Percentiles rank a stretch among this genome's conserved stretches.
These are phyloP conservation scores for Halenospora varia DNA, from an alignment of 495 filamentous ascomycete genomes.

Conservation along the genomic window DNA sequence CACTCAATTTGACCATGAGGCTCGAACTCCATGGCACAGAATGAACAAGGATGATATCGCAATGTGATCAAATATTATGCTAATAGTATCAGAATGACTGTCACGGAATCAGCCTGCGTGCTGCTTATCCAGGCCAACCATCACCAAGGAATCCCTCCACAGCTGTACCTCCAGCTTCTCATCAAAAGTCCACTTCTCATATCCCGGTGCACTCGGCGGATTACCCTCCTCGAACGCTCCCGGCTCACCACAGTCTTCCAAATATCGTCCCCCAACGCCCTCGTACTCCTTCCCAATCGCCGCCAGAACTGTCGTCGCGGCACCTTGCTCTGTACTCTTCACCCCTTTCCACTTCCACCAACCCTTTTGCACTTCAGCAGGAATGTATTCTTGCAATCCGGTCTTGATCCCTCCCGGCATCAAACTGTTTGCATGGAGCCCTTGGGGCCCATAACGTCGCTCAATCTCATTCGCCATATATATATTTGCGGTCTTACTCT, in stretches of 20 bases:
- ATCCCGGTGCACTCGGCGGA: background rate
- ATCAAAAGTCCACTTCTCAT: background rate
- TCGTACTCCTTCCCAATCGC: constrained; percentile 33
- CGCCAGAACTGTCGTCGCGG: constrained; percentile 44
- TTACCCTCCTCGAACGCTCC: background rate
- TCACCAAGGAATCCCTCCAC: too few species aligned
- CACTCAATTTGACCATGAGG: too few species aligned
- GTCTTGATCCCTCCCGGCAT: constrained; percentile 38
- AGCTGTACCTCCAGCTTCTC: background rate
- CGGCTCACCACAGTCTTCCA: constrained; percentile 23
- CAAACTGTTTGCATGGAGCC: constrained; percentile 35
- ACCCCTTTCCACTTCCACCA: constrained; percentile 14
- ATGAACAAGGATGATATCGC: too few species aligned
- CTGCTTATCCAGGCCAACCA: too few species aligned
- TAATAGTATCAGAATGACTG: too few species aligned
- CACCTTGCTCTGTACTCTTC: constrained; percentile 34
- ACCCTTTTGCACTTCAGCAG: constrained; percentile 19
- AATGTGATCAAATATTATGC: too few species aligned
- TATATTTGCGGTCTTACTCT: constrained; percentile 50
- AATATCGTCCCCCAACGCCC: constrained; percentile 41
- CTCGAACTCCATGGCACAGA: too few species aligned
- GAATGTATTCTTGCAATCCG: constrained; percentile 18
- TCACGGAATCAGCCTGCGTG: too few species aligned
- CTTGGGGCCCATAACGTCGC: constrained; percentile 32
- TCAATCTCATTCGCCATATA: constrained; percentile 41